phyloP scores from a whole-genome alignment of 345 rosid species.

The Eucalyptus caleyi region DNA sequence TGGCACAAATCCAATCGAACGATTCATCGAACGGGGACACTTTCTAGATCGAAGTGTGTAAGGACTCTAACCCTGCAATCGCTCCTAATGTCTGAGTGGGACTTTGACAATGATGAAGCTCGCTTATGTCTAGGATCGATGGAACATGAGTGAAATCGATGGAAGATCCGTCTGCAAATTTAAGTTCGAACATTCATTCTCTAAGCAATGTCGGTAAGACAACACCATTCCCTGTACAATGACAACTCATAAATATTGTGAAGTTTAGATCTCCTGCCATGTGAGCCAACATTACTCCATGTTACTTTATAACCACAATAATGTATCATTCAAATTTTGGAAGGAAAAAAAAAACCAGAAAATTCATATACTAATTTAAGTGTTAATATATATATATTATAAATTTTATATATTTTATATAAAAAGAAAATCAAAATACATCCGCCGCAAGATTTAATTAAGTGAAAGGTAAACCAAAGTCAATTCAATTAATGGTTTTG shows the following conservation, averaged over 20 bases:
- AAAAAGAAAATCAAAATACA: neutral
- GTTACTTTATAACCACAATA: neutral
- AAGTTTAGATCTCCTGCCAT: neutral
- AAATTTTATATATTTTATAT: no score
- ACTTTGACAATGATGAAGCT: neutral
- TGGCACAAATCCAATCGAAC: neutral
- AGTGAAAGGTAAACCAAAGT: neutral
- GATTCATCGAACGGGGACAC: neutral
- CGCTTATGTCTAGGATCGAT: neutral
- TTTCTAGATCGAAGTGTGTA: neutral
- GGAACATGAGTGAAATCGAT: neutral
- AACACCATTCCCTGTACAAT: neutral
- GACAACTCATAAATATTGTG: neutral
- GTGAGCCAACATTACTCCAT: no score
- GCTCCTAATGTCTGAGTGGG: neutral
- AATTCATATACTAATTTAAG: neutral
- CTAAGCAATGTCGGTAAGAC: neutral
- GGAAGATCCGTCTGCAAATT: neutral
- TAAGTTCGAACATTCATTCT: neutral
- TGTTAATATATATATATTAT: no score
- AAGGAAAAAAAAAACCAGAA: neutral
- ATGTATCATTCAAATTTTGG: neutral
- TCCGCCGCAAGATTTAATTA: neutral
- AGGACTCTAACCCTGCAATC: neutral
- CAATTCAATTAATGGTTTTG: neutral